Evolutionary conservation across 371 early-diverging fungal species (phyloP).

Genomic region (Mortierella sp.): DNA sequence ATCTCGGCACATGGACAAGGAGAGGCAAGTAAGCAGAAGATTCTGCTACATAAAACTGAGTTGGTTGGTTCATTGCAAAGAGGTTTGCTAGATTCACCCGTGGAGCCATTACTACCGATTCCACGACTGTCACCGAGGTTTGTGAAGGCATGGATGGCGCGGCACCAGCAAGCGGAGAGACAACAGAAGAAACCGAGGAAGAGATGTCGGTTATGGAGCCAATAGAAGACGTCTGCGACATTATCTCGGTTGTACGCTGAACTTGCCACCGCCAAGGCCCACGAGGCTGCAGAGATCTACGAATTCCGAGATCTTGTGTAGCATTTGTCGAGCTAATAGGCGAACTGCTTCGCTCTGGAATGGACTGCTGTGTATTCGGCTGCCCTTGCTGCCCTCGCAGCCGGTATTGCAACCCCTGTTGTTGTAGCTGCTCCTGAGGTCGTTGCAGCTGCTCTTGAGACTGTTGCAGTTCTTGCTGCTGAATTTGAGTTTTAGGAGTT

Average conservation of each 20-base stretch:
- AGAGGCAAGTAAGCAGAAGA: conserved; percentile 20
- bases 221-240: conserved; percentile 8
- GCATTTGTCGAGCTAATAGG: too few relatives aligned
- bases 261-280: conserved; percentile 18
- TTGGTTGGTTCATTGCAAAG: conserved; percentile 2
- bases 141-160: background rate
- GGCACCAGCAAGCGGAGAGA: background rate
- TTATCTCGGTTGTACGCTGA: background rate
- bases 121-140: background rate
- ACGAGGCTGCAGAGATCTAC: conserved; percentile 4
- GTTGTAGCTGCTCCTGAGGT: too few relatives aligned
- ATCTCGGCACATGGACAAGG: conserved; percentile 22
- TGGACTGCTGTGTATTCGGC: too few relatives aligned
- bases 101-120: background rate
- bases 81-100: background rate
- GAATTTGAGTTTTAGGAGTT: background rate
- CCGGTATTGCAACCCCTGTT: background rate
- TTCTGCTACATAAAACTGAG: conserved; percentile 20
- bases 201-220: conserved; percentile 8
- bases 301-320: background rate
- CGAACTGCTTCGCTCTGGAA: background rate
- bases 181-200: background rate
- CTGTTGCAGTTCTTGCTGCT: background rate
- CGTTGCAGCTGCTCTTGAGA: too few relatives aligned
- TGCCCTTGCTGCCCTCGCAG: background rate